Evolutionary conservation across 2,329 filamentous ascomycete species (phyloP), one percentile per base, ranked within the genome.

Genomic region (Penicillium sp.): DNA sequence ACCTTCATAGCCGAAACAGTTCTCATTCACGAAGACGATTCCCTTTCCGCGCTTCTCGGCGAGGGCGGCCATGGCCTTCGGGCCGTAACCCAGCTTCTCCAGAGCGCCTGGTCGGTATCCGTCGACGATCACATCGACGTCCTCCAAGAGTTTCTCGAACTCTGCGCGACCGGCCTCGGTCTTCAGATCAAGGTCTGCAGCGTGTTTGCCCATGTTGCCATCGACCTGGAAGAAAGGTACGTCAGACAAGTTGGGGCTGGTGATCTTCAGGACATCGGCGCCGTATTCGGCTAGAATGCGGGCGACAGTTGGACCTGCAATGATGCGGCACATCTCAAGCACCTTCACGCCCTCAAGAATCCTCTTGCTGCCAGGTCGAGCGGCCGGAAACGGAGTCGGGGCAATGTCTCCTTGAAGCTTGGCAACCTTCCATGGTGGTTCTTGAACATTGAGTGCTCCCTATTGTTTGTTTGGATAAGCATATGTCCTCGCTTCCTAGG

Each of bases 211-310:
- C 68, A 87, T 85, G 68, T 90, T 90, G 11, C 87, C 85, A 61
- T 91, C 88, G 0, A 90, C 82, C 64, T 90, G 88, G 72, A 90
- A 90, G 73, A 89, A 88, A 0, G 87, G 87, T 1, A 90, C 85
- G 57, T 91, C 88, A 2, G 85, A 84, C 10, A 91, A 78, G 37
- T 84, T 78, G 0, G 87, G 83, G 6, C 85, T 86, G 1, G 88
- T 91, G 44, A 92, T 80, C 65, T 90, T 89, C 62, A 92, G 80
- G 0, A 92, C 88, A 52, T 87, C 83, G 8, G 89, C 89, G 2
- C 90, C 90, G 68, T 91, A 88, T 60, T 90, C 89, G n/a, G 87
- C 88, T 0, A 92, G 80, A 1, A 86, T 86, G 29, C 88, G 84
- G 3, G 85, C 85, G 62, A 91, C 86, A 4, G 87, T 84, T n/a